Base-by-base conservation (phyloP, 2,329 filamentous ascomycete genomes). In the Paracamarosporium sp. region DNA sequence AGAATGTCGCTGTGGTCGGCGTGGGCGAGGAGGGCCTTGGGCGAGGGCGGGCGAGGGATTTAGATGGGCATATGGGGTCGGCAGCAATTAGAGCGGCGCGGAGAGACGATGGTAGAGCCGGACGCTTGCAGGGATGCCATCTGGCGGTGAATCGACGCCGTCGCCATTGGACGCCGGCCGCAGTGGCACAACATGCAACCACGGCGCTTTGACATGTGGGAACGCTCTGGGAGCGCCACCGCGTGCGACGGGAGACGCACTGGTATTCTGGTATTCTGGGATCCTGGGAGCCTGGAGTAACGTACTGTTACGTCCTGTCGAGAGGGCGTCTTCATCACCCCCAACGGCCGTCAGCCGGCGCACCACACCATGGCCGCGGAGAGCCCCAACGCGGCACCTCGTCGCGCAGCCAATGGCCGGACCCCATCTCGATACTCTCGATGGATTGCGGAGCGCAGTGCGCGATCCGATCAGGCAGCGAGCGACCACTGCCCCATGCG, bases 11-110 rank as follows among this genome's bases (percentile, higher is more conserved):
- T 15, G 20, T 28, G 27, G 3, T 1, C 31, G 22, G 12, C 28
- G 15, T 22, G n/a, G n/a, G n/a, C 30, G 5, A 45, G 45, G 22
- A 55, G 40, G 40, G 53, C 28, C 22, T 61, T 47, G 57, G 60
- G 57, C 58, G 58, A 65, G 62, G 48, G 55, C 41, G 56, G 60
- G 60, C 30, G 67, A 67, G 62, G 68, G 58, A 57, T 64, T 64
- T 69, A 65, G 68, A 62, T 64, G 33, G 27, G 43, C 45, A 59
- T 63, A 61, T 59, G 53, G 48, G 48, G 52, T 61, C 58, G 52
- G 57, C 28, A 58, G 65, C 59, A 63, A 63, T 67, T 62, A 67
- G 59, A 61, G 63, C 54, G 57, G 58, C 61, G 46, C 44, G 36
- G 55, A 63, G 58, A 56, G 63, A 61, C 41, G 56, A 59, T 38